Evolutionary conservation across 345 rosid species (phyloP), one percentile per base, ranked within the genome.

Genomic region (Pelargonium nanum): DNA sequence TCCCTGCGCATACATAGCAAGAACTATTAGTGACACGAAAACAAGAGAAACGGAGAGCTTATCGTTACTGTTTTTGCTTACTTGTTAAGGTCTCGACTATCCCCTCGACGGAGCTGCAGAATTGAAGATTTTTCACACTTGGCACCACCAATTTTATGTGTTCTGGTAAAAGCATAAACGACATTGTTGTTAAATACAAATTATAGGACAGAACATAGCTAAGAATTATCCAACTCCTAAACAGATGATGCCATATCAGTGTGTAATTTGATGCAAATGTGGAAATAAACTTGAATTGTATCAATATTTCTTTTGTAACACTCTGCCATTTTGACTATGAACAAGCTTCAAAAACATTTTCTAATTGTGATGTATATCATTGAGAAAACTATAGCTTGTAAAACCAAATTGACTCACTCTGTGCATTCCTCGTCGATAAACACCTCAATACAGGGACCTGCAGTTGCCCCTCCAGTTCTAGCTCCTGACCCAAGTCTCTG

Each of bases 351-450:
- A n/a, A n/a, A n/a, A n/a, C n/a, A n/a, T n/a, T n/a, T n/a, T n/a
- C n/a, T n/a, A n/a, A 40, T 9, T 30, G 40, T 12, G 0, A 12
- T 30, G 40, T 30, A 3, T 30, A 30, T 30, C 10, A 30, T 30
- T 3, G 15, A 9, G 48, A 0, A 40, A 40, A 17, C 15, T 40
- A 40, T 17, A 40, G 15, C 10, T 40, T 40, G 15, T 40, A 12
- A 40, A 40, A 6, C 48, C 48, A 19, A 17, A n/a, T n/a, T 17
- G 54, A 79, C 96, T 85, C 64, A 89, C 98, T 71, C 77, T 32
- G 66, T 56, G 55, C 78, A 80, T 58, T 85, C 95, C 69, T 87
- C 95, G 22, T 92, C 95, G 1, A 89, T 80, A 62, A 83, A 89
- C 62, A 87, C 98, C 71, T 89, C 86, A 68, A 89, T 86, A 59